Base-by-base conservation (phyloP, 108 stramenopile genomes). In the Pinguiococcus pyrenoidosus region DNA sequence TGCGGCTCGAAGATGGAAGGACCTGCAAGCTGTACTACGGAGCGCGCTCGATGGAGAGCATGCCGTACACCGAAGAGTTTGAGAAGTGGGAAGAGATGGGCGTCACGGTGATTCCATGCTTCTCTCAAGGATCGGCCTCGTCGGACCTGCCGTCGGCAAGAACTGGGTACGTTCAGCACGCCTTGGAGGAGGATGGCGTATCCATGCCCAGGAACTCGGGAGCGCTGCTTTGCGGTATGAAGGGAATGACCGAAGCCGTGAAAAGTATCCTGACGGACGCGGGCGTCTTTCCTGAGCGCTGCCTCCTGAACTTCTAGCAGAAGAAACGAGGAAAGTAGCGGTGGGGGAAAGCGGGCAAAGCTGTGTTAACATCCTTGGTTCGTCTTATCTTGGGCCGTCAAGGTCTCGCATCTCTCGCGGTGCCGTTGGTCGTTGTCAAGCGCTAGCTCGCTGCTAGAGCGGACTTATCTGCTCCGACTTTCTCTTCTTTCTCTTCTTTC, bases 251-350 rank as follows among this genome's bases (percentile, higher is more conserved):
- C 21, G 79, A 84, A 42, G 56, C 77, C 53, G 82, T 84, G n/a
- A 84, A 78, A 55, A 78, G 74, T 22, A 74, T 84, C 34, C 57
- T 84, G 40, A 40, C 51, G 43, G 75, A 82, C 28, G 78, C 81
- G 0, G 86, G 86, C 1, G 82, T 88, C 17, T 87, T 88, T 54
- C 87, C 87, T 37, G 85, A 84, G 13, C 64, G 89, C n/a, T 53
- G 84, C 16, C 56, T 88, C 51, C 75, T 73, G 10, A 92, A 92
- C 65, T 92, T 87, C 69, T 92, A 73, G n/a, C n/a, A n/a, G n/a
- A n/a, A n/a, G n/a, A n/a, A n/a, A n/a, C n/a, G n/a, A n/a, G n/a
- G n/a, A n/a, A n/a, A n/a, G n/a, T n/a, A n/a, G n/a, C n/a, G n/a
- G n/a, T n/a, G n/a, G n/a, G n/a, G n/a, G n/a, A n/a, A n/a, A n/a